phyloP scores from a whole-genome alignment of 768 basidiomycete species.

The Pleurotus pulmonarius region DNA sequence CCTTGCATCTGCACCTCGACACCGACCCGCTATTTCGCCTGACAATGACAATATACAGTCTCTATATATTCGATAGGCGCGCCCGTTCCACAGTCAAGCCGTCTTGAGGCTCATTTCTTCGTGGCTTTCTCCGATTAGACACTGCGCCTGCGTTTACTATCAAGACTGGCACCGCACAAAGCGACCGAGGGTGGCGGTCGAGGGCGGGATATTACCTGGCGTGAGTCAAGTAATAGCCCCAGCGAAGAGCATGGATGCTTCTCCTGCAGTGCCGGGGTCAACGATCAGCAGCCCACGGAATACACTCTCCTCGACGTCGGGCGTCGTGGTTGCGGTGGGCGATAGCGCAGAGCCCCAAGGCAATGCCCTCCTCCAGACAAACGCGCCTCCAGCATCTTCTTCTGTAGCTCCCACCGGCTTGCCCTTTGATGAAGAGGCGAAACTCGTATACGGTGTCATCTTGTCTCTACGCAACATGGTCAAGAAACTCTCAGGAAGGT shows the following conservation, averaged over 20 bases:
- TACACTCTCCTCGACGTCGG: conserved; percentile 60
- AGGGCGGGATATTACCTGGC: conserved; percentile 72
- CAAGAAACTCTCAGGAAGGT: conserved; percentile 90
- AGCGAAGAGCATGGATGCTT: conserved; percentile 9
- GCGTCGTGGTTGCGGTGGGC: conserved; percentile 62
- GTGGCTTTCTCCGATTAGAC: conserved; percentile 41
- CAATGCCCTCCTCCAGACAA: conserved; percentile 32
- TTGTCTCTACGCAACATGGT: conserved; percentile 91
- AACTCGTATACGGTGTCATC: conserved; percentile 95
- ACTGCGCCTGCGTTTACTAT: conserved; percentile 91
- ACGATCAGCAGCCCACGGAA: conserved; percentile 57
- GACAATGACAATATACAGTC: conserved; percentile 84
- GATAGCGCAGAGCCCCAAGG: conserved; percentile 32
- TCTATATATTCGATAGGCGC: conserved; percentile 92
- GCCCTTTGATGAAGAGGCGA: conserved; percentile 95
- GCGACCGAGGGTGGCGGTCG: conserved; percentile 66
- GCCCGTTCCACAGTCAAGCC: conserved; percentile 15
- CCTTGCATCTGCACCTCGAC: not conserved
- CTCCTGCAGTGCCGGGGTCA: conserved; percentile 28
- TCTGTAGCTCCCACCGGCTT: conserved; percentile 50
- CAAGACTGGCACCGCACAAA: conserved; percentile 90
- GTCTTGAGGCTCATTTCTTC: conserved; percentile 8
- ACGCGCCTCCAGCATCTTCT: conserved; percentile 23
- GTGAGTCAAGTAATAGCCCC: conserved; percentile 69
- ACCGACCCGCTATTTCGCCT: not conserved